Evolutionary conservation across 164 flowering plant species (phyloP), one percentile per base, ranked within the genome.

Genomic region (Tetrastigma voinierianum): DNA sequence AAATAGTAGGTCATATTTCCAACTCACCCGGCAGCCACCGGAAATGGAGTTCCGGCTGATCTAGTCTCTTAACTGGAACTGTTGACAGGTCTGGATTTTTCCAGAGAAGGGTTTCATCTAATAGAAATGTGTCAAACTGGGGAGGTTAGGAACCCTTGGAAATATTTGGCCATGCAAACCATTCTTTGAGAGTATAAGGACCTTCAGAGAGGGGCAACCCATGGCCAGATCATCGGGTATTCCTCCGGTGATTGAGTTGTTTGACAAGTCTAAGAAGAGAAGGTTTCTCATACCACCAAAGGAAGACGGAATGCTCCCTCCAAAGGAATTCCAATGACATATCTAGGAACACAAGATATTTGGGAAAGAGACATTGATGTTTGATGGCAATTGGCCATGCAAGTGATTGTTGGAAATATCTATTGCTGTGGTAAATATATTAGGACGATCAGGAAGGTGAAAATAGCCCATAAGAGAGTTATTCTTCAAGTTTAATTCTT

Each of bases 271-370:
- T 23, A 67, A 24, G 20, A 15, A 0, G 3, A 0, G 10, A 45
- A 68, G 25, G 5, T 18, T n/a, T 15, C 46, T 61, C 53, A 68
- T 52, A 45, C 25, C 52, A 23, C 46, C 60, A 8, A 68, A 20
- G 2, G 61, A 61, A 12, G 59, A 25, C n/a, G 71, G 66, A 21
- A 68, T 15, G 17, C n/a, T 45, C 9, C 71, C 66, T 45, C 23
- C n/a, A 9, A 68, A 46, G 2, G 12, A 12, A 54, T 68, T 68
- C 10, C 20, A 16, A 16, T 12, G 66, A 68, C 19, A 48, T 47
- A 44, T 61, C 53, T 1, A 68, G 52, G 19, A 21, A n/a, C 12
- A 0, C 0, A 14, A 68, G 17, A n/a, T n/a, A n/a, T 61, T 43
- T 1, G 66, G 65, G 13, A 68, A 23, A 12, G n/a, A 2, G 6